phyloP scores from a whole-genome alignment of 108 stramenopile genomes.

The Pseudonitzschia multiseries region DNA sequence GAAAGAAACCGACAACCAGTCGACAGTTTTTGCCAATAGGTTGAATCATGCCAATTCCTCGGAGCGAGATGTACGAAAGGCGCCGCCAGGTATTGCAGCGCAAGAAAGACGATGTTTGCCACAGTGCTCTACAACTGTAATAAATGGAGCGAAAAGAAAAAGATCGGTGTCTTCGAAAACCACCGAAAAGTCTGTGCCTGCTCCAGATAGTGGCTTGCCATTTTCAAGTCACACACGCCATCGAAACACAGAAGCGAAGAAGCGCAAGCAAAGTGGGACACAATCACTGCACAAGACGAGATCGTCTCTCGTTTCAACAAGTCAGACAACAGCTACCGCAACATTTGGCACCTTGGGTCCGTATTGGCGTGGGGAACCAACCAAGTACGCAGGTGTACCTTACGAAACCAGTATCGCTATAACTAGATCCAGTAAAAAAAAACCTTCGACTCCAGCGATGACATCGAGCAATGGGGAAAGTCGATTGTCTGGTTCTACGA shows the following conservation, averaged over 20 bases:
- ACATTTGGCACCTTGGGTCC: not conserved
- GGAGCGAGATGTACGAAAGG: too few species aligned
- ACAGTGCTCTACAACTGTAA: not conserved
- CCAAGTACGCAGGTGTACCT: not conserved
- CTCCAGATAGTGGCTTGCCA: not conserved
- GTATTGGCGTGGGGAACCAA: slow-evolving; percentile 4
- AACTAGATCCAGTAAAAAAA: not conserved
- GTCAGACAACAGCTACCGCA: not conserved
- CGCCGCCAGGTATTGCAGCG: too few species aligned
- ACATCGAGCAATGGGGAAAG: too few species aligned
- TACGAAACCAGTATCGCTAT: not conserved
- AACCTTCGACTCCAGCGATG: too few species aligned
- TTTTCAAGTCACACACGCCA: not conserved
- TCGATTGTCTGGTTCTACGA: too few species aligned
- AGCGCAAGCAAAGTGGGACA: not conserved
- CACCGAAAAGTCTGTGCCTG: not conserved
- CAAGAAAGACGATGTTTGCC: not conserved
- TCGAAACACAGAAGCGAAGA: not conserved
- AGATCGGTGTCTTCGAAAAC: not conserved
- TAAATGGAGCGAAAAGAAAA: not conserved
- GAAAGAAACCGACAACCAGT: not conserved
- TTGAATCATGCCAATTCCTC: too few species aligned
- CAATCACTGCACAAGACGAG: not conserved
- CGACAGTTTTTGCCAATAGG: not conserved
- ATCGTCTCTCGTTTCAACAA: not conserved